These are phyloP conservation scores for Podila epicladia DNA, from an alignment of 192 early-diverging fungal species.

Conservation along the genomic window DNA sequence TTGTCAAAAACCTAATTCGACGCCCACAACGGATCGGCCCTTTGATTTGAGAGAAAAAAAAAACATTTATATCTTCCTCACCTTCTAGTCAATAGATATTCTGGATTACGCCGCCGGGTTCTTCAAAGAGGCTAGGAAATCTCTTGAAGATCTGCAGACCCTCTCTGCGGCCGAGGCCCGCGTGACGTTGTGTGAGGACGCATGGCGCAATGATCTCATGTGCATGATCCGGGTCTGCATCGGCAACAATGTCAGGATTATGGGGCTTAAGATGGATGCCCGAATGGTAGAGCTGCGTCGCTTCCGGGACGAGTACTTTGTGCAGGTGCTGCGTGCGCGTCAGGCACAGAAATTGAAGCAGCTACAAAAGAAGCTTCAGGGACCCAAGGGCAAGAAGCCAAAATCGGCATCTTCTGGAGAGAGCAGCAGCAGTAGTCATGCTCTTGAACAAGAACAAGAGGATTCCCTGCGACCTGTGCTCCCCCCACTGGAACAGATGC, in stretches of 20 bases:
- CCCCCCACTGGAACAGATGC: background rate
- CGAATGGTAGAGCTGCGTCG: slow-evolving; percentile 23
- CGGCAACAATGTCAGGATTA: slow-evolving; percentile 15
- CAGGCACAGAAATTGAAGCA: background rate
- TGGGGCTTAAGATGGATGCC: slow-evolving; percentile 17
- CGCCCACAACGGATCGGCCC: background rate
- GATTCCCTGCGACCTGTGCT: background rate
- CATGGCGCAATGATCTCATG: slow-evolving; percentile 41
- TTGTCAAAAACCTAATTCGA: background rate
- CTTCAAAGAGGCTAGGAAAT: slow-evolving; percentile 20
- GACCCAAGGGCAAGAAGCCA: background rate
- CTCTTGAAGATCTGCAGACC: slow-evolving; percentile 18
- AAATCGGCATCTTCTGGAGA: background rate
- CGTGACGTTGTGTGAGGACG: slow-evolving; percentile 21
- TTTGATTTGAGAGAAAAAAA: background rate
- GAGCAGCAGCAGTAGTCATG: too few relatives aligned
- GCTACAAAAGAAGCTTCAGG: background rate
- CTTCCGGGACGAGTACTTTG: background rate
- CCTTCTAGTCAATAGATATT: slow-evolving; percentile 19
- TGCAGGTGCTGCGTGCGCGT: background rate
- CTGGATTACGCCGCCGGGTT: slow-evolving; percentile 12
- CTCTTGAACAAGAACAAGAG: background rate
- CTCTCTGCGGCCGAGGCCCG: slow-evolving; percentile 18
- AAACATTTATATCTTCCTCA: background rate
- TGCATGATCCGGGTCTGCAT: slow-evolving; percentile 41